A percentile compares a stretch with the other conserved stretches of the same genome.
Evolutionary conservation across 768 basidiomycete species (phyloP).

Genomic region (Macrolepiota fuliginosa): DNA sequence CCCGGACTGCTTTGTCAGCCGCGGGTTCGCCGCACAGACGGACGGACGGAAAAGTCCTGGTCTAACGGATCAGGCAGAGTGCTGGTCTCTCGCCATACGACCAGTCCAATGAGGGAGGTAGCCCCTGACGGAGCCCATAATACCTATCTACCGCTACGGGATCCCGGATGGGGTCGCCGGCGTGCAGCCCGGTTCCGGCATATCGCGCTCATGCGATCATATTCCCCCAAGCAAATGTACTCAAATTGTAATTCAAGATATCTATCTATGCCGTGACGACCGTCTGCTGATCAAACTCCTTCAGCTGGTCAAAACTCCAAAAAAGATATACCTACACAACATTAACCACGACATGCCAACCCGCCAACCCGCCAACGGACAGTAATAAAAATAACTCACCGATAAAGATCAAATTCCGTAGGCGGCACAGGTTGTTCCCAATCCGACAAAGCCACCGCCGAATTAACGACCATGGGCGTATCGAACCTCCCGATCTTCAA

Average conservation of each 20-base stretch:
- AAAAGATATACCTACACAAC: constrained; percentile 36
- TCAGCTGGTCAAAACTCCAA: constrained; percentile 44
- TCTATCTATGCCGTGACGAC: constrained; percentile 34
- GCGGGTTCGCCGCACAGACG: too few species aligned
- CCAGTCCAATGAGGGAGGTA: too few species aligned
- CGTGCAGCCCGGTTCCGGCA: background rate
- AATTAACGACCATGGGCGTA: constrained; percentile 28
- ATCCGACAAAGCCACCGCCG: constrained; percentile 36
- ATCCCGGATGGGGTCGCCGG: too few species aligned
- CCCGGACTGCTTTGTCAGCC: too few species aligned
- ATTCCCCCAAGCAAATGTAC: constrained; percentile 43
- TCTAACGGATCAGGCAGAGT: too few species aligned
- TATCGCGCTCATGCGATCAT: constrained; percentile 32
- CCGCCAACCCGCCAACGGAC: background rate
- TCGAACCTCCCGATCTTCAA: background rate
- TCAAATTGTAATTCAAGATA: constrained; percentile 38
- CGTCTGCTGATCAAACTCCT: constrained; percentile 36
- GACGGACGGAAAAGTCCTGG: too few species aligned
- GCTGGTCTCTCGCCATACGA: too few species aligned
- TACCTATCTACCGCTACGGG: too few species aligned
- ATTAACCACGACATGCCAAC: too few species aligned
- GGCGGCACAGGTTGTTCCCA: constrained; percentile 35
- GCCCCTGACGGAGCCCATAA: too few species aligned
- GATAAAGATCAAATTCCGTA: background rate
- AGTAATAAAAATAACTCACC: too few species aligned